Base-by-base conservation (phyloP, 2,329 filamentous ascomycete species). In the Aspergillus calidoustus region DNA sequence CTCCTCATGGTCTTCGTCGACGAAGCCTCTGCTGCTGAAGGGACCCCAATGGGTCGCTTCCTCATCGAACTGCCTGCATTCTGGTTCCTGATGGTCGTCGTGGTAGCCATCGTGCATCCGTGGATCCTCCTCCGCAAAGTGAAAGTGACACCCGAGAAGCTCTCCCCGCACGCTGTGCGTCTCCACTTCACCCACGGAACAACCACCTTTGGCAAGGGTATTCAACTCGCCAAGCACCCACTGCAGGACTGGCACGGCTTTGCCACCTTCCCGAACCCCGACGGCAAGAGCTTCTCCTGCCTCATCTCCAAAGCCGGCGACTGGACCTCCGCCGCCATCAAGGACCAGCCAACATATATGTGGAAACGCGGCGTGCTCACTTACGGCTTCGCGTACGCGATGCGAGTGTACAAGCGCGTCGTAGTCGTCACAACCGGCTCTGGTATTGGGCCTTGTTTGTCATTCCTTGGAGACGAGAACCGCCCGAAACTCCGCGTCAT, bases 201-300 rank as follows among this genome's bases (percentile, higher is more conserved):
- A 23, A 86, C 87, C 8, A 81, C 84, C 56, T 81, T 83, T 60
- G 83, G 86, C 64, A 82, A 84, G 60, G 83, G 82, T 50, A 80
- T 86, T 56, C 86, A 89, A 46, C 77, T 92, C 25, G 85, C 89
- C 3, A 83, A 84, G 57, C 81, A 82, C 8, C 89, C 90, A 0
- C 79, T 92, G 44, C 77, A 83, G 8, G 90, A 93, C 75, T 91
- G 89, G 83, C 91, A 93, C 77, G 86, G 87, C 0, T 93, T 93
- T 71, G 91, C 90, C 48, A 89, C 88, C 1, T 90, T 93, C 63
- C 87, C 89, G 1, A 83, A 86, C 62, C 81, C 84, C 2, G 72
- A 80, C 60, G 77, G 81, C 43, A 79, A 79, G 57, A 87, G 86
- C 15, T 91, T 89, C 77, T 91, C 88, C 0, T 80, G 90, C 31